Evolutionary conservation across 495 filamentous ascomycete species (phyloP), one percentile per base, ranked within the genome.

Genomic region (Penicillium bialowiezense): DNA sequence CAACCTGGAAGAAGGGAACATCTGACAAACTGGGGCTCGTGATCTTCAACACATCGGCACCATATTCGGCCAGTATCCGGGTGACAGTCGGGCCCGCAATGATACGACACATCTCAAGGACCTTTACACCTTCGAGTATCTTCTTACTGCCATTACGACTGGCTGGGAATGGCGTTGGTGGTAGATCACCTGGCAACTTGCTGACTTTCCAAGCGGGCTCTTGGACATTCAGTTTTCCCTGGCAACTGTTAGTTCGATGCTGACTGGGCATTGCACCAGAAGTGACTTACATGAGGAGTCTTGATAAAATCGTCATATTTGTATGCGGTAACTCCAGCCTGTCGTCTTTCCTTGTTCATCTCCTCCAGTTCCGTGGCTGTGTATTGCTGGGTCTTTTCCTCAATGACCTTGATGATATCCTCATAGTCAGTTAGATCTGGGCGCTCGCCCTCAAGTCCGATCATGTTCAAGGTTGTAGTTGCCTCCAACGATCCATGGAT

Each of bases 1-100:
- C 86, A 8, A 90, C 83, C 62, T 89, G 86, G 72, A 89, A 90
- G 71, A 89, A 88, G 0, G 87, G 86, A 8, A 90, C 86, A 48
- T 90, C 87, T 12, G 80, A 80, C 19, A 89, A 72, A 28, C 75
- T 70, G 0, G 83, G 79, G 20, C 80, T 84, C 13, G 86, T 89
- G 52, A 90, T 75, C 59, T 89, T 89, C 52, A 88, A 63, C 3
- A 87, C 79, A 44, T 79, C 74, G 42, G 84, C 85, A 17, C 84
- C 85, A 63, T 88, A 85, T 24, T 85, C 84, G 19, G 78, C 77
- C 13, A 88, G 72, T 13, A 80, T 84, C 33, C 84, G 81, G 20
- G 81, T 77, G 47, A 88, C 81, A 5, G 81, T 81, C 24, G 84
- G 85, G 47, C 72, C 79, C 50, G 71, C 73, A 43, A 75, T 79